phyloP scores from a whole-genome alignment of 1,139 yeast species.

The Geotrichum europaeum region DNA sequence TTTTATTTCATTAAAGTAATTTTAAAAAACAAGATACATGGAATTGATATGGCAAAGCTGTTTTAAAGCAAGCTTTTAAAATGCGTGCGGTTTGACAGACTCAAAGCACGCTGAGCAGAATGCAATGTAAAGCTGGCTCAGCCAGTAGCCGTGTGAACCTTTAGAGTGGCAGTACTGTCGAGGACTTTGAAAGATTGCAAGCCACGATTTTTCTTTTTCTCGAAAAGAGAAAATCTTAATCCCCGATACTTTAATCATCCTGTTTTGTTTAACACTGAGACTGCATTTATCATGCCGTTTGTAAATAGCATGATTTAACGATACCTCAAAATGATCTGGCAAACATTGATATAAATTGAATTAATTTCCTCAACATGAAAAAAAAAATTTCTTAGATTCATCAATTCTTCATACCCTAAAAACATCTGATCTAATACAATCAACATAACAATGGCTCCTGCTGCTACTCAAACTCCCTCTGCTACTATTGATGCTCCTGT shows the following conservation, averaged over 20 bases:
- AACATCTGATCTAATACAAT: not conserved
- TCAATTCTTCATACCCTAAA: not conserved
- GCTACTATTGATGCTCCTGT: not conserved
- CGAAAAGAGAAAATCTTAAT: not conserved
- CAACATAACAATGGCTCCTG: conserved; percentile 9
- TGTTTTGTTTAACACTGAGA: not conserved
- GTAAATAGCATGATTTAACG: too few species aligned
- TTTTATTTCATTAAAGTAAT: too few species aligned
- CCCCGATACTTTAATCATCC: not conserved
- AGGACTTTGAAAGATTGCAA: not conserved
- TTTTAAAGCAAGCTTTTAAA: too few species aligned
- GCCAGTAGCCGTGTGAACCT: too few species aligned
- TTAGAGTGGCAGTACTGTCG: not conserved
- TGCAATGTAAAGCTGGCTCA: too few species aligned
- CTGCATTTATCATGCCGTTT: not conserved
- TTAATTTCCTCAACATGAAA: not conserved
- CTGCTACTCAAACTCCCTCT: conserved; percentile 4
- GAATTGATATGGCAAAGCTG: too few species aligned
- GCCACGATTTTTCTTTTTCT: not conserved
- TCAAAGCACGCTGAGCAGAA: too few species aligned
- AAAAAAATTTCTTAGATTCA: not conserved
- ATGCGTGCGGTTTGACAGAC: too few species aligned
- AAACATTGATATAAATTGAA: too few species aligned
- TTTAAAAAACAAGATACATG: too few species aligned
- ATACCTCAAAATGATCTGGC: too few species aligned